Evolutionary conservation across 805 yeast species (phyloP), one percentile per base, ranked within the genome.

Genomic region (Kuraishia borneana): DNA sequence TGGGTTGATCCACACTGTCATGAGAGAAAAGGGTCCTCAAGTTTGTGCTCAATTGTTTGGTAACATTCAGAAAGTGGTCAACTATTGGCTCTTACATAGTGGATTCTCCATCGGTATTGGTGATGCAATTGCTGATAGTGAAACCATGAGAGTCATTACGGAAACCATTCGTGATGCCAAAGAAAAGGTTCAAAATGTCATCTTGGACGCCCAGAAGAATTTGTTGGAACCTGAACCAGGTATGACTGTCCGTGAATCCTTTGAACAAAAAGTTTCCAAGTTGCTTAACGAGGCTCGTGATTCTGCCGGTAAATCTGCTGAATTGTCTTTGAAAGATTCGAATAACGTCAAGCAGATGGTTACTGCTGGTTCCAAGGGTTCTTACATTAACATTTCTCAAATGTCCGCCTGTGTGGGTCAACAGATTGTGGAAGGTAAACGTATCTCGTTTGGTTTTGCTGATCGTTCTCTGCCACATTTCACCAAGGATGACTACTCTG

Each of bases 391-490:
- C 58, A 92, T 92, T 56, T 94, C 99, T 18, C 97, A 88, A 65
- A 92, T 92, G 98, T 87, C 96, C 27, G 98, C 98, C 8, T 92
- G 98, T 81, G 98, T 92, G 20, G 98, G 98, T 50, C 99, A 92
- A 61, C 99, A 92, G 58, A 92, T 94, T 62, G 98, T 92, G 31
- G 98, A 92, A 65, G 99, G 99, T 74, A 92, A 84, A 60, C 94
- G 99, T 73, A 89, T 92, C 64, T 94, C 96, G 18, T 92, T 83
- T 48, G 99, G 99, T 30, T 92, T 92, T 54, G 77, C 85, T 26
- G 97, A 92, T 57, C 81, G 99, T 63, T 79, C 96, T 2, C 66
- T 92, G 51, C 99, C 99, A 9, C 99, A 92, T 60, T 92, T 92
- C 58, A 87, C 97, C 6, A 92, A 92, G 59, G 98, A 92, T 63